A percentile compares a stretch with the other conserved stretches of the same genome.
Conservation (phyloP, 179 eudicot genomes). For the Sideroxylon spinosum region DNA sequence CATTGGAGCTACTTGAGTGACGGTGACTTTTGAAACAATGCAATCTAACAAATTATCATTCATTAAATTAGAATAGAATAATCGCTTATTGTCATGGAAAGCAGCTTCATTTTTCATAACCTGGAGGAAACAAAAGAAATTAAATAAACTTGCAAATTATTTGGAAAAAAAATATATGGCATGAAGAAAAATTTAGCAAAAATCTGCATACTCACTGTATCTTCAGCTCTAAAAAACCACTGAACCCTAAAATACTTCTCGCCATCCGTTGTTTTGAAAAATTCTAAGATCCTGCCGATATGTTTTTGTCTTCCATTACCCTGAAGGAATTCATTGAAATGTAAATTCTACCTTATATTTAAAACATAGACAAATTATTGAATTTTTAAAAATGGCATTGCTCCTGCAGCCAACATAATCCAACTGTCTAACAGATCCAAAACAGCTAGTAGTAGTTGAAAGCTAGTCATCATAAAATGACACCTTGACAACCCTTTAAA, state of each 20-base stretch:
- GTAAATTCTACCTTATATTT: constrained; percentile 20
- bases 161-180: background rate
- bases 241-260: constrained; percentile 85
- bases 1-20: constrained; percentile 45
- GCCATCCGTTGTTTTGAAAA: constrained; percentile 61
- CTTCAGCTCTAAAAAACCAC: constrained; percentile 92
- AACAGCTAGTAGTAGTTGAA: too few species aligned
- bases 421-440: background rate
- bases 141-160: constrained; percentile 10
- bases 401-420: constrained; percentile 15
- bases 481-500: too few species aligned
- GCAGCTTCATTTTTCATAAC: constrained; percentile 63
- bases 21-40: constrained; percentile 67
- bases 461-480: too few species aligned
- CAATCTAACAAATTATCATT: constrained; percentile 84
- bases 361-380: constrained; percentile 21
- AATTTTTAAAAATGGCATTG: constrained; percentile 12
- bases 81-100: constrained; percentile 77
- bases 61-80: constrained; percentile 69
- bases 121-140: constrained; percentile 32
- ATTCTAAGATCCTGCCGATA: constrained; percentile 76
- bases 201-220: constrained; percentile 51
- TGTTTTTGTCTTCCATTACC: constrained; percentile 66
- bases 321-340: constrained; percentile 37
- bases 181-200: background rate